A percentile compares a stretch with the other conserved stretches of the same genome.
Evolutionary conservation across 108 stramenopile genomes (phyloP).

Genomic region (Pinguiococcus pyrenoidosus): DNA sequence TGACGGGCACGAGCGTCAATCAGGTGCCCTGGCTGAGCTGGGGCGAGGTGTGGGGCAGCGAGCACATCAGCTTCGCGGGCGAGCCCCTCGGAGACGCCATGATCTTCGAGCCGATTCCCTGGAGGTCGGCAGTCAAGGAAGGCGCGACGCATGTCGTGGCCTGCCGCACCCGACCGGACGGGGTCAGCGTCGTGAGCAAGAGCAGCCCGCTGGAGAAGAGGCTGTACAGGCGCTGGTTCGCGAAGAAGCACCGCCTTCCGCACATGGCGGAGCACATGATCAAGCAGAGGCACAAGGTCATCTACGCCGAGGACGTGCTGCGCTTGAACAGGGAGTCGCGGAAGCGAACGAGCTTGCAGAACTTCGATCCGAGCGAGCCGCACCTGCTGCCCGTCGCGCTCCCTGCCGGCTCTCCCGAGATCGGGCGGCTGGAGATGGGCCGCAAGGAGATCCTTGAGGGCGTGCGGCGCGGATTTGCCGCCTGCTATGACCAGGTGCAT

Average conservation of each 20-base stretch:
- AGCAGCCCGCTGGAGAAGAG: slow-evolving; percentile 52
- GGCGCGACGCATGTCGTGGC: slow-evolving; percentile 77
- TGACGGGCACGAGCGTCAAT: slow-evolving; percentile 8
- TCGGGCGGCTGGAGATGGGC: slow-evolving; percentile 56
- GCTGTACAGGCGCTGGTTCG: slow-evolving; percentile 59
- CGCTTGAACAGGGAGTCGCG: slow-evolving; percentile 47
- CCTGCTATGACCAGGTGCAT: slow-evolving; percentile 73
- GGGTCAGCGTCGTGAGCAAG: slow-evolving; percentile 59
- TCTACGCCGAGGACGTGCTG: slow-evolving; percentile 62
- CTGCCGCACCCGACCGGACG: slow-evolving; percentile 71
- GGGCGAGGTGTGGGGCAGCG: slow-evolving; percentile 12
- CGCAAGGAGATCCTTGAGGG: slow-evolving; percentile 66
- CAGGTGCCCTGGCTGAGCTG: background rate
- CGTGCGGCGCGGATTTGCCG: slow-evolving; percentile 67
- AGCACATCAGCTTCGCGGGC: slow-evolving; percentile 33
- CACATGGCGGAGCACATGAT: slow-evolving; percentile 47
- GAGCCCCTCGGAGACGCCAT: slow-evolving; percentile 77
- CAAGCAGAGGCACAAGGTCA: slow-evolving; percentile 51
- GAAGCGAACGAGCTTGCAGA: slow-evolving; percentile 30
- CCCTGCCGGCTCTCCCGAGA: slow-evolving; percentile 61
- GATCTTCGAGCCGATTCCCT: slow-evolving; percentile 73
- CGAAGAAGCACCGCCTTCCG: slow-evolving; percentile 53
- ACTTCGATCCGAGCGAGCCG: slow-evolving; percentile 24
- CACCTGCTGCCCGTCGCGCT: slow-evolving; percentile 59
- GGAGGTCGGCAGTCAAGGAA: slow-evolving; percentile 54